A percentile compares a stretch with the other conserved stretches of the same genome.
phyloP scores from a whole-genome alignment of 371 early-diverging fungal genomes.

The Lichtheimia corymbifera region DNA sequence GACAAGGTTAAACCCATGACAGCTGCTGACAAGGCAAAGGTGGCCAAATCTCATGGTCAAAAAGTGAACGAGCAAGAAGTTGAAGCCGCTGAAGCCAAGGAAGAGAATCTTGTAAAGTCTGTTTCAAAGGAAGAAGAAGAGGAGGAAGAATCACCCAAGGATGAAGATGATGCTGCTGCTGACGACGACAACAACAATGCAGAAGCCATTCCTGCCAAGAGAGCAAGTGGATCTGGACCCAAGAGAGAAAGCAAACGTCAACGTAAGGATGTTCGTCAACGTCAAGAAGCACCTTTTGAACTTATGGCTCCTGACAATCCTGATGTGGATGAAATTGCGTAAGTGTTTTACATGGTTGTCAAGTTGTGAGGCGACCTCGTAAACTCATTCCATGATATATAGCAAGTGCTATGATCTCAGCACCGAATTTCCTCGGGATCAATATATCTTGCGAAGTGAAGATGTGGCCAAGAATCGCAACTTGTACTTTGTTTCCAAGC shows the following conservation, averaged over 20 bases:
- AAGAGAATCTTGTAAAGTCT: constrained; percentile 26
- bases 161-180: neutral
- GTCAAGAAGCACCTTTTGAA: constrained; percentile 79
- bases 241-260: constrained; percentile 12
- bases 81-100: constrained; percentile 28
- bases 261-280: constrained; percentile 51
- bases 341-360: neutral
- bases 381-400: constrained; percentile 8
- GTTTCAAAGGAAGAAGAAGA: constrained; percentile 17
- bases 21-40: constrained; percentile 49
- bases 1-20: constrained; percentile 73
- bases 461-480: constrained; percentile 65
- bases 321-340: constrained; percentile 59
- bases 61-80: constrained; percentile 17
- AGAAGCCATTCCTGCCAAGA: constrained; percentile 13
- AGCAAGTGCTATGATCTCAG: constrained; percentile 72
- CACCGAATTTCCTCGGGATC: constrained; percentile 72
- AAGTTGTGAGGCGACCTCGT: neutral
- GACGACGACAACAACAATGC: constrained; percentile 12
- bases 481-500: constrained; percentile 78
- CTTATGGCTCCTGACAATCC: constrained; percentile 59
- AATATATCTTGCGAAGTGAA: constrained; percentile 83
- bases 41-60: constrained; percentile 27
- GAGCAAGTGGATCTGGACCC: constrained; percentile 2
- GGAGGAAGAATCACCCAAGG: constrained; percentile 2